Conservation (phyloP, 169 alveolate genomes). For the Toxoplasma gondii region DNA sequence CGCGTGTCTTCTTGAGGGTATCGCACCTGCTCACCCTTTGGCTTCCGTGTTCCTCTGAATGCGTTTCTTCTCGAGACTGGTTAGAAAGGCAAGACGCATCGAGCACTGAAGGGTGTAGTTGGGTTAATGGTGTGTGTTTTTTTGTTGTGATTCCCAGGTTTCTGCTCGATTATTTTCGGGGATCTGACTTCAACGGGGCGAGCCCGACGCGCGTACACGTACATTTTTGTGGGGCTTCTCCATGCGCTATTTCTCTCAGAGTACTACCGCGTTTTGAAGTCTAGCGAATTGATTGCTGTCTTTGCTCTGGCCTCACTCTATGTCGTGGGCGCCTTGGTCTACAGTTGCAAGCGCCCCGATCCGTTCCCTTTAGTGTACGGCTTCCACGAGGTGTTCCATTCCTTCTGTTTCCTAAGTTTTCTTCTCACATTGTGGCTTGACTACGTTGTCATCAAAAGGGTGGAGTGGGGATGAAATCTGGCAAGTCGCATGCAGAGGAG, state of each 20-base stretch:
- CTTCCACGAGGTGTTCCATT: conserved; percentile 67
- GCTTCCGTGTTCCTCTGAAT: no score
- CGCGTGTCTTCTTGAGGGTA: no score
- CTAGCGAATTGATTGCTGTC: conserved; percentile 30
- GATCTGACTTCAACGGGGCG: conserved; percentile 53
- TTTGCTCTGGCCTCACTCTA: conserved; percentile 45
- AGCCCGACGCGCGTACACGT: conserved; percentile 59
- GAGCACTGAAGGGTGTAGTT: no score
- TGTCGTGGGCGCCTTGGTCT: conserved; percentile 62
- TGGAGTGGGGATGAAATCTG: conserved; percentile 44
- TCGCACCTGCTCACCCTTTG: no score
- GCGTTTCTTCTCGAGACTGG: no score
- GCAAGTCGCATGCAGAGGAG: neutral
- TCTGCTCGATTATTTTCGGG: conserved; percentile 46
- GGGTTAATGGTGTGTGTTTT: no score
- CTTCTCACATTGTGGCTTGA: conserved; percentile 66
- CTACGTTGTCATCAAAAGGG: conserved; percentile 57
- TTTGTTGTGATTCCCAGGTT: conserved; percentile 9
- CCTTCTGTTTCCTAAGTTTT: conserved; percentile 53
- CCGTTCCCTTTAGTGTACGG: conserved; percentile 62
- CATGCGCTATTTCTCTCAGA: conserved; percentile 53
- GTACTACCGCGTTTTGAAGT: conserved; percentile 45
- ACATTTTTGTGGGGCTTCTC: conserved; percentile 57
- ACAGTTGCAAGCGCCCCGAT: conserved; percentile 60
- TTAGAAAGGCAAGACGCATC: no score